A percentile compares a stretch with the other conserved stretches of the same genome.
These are phyloP conservation scores for Ophiostoma ulmi DNA, from an alignment of 2,329 filamentous ascomycete genomes.

Conservation along the genomic window DNA sequence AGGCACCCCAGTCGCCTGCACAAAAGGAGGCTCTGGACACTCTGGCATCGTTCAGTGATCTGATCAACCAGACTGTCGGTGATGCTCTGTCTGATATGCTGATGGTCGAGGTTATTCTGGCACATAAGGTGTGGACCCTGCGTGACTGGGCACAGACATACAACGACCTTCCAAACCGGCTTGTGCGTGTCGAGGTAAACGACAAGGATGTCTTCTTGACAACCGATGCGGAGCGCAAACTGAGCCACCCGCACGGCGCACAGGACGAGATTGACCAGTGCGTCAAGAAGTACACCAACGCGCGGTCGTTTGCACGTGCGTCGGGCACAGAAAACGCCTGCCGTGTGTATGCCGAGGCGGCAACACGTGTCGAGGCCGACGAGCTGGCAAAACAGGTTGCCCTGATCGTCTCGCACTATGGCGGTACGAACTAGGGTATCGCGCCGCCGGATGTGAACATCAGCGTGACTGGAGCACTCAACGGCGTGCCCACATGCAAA, in stretches of 20 bases:
- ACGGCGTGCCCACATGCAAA: not conserved
- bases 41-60: slow-evolving; percentile 73
- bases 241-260: slow-evolving; percentile 71
- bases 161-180: slow-evolving; percentile 85
- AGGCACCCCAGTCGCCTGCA: slow-evolving; percentile 81
- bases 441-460: not conserved
- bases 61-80: slow-evolving; percentile 97
- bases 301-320: slow-evolving; percentile 83
- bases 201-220: slow-evolving; percentile 88
- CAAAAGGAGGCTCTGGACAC: slow-evolving; percentile 86
- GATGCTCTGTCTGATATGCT: slow-evolving; percentile 95
- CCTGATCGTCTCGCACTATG: slow-evolving; percentile 62
- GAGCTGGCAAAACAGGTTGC: slow-evolving; percentile 82
- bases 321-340: slow-evolving; percentile 95
- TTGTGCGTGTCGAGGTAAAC: slow-evolving; percentile 86
- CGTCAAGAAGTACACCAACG: slow-evolving; percentile 86
- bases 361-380: slow-evolving; percentile 81
- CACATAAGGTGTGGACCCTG: slow-evolving; percentile 86
- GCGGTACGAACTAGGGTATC: slow-evolving; percentile 29
- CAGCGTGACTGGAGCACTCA: not conserved
- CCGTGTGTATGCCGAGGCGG: slow-evolving; percentile 91
- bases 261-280: slow-evolving; percentile 82
- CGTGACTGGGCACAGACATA: slow-evolving; percentile 92
- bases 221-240: slow-evolving; percentile 83
- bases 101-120: slow-evolving; percentile 90